A percentile compares a stretch with the other conserved stretches of the same genome.
These are phyloP conservation scores for Crithidia thermophila DNA, from an alignment of 208 protist species.

Conservation along the genomic window DNA sequence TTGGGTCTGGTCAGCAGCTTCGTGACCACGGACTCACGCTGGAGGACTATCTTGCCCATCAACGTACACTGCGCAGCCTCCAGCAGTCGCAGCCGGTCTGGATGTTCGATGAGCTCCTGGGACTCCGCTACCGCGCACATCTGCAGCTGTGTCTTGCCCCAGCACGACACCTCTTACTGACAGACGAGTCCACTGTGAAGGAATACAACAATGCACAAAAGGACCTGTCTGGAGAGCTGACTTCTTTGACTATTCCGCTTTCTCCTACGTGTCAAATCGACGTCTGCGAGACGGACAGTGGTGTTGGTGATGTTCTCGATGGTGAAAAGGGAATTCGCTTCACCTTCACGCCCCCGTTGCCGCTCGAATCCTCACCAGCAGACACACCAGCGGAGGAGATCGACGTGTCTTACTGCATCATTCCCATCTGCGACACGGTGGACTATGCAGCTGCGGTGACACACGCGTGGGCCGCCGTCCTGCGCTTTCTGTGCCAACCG, in stretches of 20 bases:
- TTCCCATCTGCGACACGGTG: background rate
- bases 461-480: conserved; percentile 5
- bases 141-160: conserved; percentile 24
- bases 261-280: conserved; percentile 11
- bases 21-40: conserved; percentile 14
- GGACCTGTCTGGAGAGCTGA: background rate
- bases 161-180: conserved; percentile 11
- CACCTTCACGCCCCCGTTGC: background rate
- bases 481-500: conserved; percentile 7
- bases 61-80: conserved; percentile 18
- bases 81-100: conserved; percentile 26
- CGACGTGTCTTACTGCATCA: background rate
- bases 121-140: conserved; percentile 25
- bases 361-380: background rate
- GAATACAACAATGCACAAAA: background rate
- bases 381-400: background rate
- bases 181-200: conserved; percentile 3
- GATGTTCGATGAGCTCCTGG: conserved; percentile 26
- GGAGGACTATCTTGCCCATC: conserved; percentile 36
- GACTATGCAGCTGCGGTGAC: background rate
- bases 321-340: conserved; percentile 3
- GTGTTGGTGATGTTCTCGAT: too few species aligned
- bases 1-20: background rate
- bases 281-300: background rate
- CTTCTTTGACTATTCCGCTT: conserved; percentile 9